Evolutionary conservation across 2,329 filamentous ascomycete genomes (phyloP).

Genomic region (Helicocarpus griseus): DNA sequence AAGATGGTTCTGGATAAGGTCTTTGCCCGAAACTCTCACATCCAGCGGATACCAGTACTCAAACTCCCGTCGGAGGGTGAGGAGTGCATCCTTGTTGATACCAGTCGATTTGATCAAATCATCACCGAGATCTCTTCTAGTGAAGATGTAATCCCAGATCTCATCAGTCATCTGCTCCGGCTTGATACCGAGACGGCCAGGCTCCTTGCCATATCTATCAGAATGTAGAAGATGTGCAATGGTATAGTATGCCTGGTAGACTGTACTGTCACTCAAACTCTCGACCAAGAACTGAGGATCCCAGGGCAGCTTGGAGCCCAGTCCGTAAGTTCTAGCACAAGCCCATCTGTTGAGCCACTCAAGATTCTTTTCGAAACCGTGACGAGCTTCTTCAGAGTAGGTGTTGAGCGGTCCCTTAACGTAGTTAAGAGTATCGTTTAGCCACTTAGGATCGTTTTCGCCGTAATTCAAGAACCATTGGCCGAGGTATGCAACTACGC

Average conservation of each 20-base stretch:
- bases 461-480: slow-evolving; percentile 99
- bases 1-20: slow-evolving; percentile 85
- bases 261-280: slow-evolving; percentile 79
- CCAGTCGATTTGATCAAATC: slow-evolving; percentile 55
- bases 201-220: slow-evolving; percentile 72
- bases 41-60: slow-evolving; percentile 97
- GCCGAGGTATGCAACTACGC: slow-evolving; percentile 84
- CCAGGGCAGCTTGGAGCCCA: slow-evolving; percentile 93
- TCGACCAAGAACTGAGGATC: slow-evolving; percentile 86
- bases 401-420: slow-evolving; percentile 68
- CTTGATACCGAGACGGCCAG: slow-evolving; percentile 58
- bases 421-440: slow-evolving; percentile 60
- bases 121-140: slow-evolving; percentile 59
- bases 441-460: slow-evolving; percentile 71
- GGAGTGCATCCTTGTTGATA: slow-evolving; percentile 63
- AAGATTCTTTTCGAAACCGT: slow-evolving; percentile 74
- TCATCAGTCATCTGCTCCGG: slow-evolving; percentile 87
- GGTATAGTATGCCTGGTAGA: slow-evolving; percentile 64
- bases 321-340: slow-evolving; percentile 79
- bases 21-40: slow-evolving; percentile 80
- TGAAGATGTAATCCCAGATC: slow-evolving; percentile 94
- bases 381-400: slow-evolving; percentile 65
- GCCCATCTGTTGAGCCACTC: slow-evolving; percentile 96
- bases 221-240: slow-evolving; percentile 59
- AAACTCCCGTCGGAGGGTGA: slow-evolving; percentile 80